A percentile compares a stretch with the other conserved stretches of the same genome.
Conservation (phyloP, 768 basidiomycete species). For the Suillus bovinus region DNA sequence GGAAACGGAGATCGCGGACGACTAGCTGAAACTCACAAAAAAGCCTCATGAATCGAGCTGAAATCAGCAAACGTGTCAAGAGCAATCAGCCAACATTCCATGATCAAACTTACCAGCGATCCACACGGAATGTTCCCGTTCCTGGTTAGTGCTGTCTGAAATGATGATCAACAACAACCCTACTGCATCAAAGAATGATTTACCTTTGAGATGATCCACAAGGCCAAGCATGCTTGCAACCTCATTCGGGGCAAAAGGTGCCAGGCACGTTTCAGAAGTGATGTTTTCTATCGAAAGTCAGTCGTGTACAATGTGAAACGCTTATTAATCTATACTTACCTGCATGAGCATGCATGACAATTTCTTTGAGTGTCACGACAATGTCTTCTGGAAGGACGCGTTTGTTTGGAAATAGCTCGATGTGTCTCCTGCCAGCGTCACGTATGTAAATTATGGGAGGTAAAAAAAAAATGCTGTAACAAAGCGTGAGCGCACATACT, state of each 20-base stretch:
- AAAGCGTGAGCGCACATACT: background rate
- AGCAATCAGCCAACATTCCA: background rate
- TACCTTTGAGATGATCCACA: slow-evolving; percentile 34
- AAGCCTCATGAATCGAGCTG: slow-evolving; percentile 45
- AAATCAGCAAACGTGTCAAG: background rate
- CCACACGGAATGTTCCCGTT: slow-evolving; percentile 9
- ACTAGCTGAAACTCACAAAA: slow-evolving; percentile 32
- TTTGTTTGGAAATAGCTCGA: slow-evolving; percentile 13
- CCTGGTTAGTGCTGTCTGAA: background rate
- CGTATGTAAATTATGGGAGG: background rate
- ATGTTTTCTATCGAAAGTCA: slow-evolving; percentile 33
- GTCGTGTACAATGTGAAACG: background rate
- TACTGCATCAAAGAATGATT: slow-evolving; percentile 2
- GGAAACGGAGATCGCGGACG: background rate
- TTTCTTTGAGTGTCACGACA: slow-evolving; percentile 10
- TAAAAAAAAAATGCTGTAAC: background rate
- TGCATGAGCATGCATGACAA: slow-evolving; percentile 8
- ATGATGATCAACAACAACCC: background rate
- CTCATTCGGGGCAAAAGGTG: slow-evolving; percentile 37
- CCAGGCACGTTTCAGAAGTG: slow-evolving; percentile 39
- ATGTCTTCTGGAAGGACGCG: slow-evolving; percentile 21
- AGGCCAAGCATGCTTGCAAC: slow-evolving; percentile 38
- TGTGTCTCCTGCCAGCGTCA: slow-evolving; percentile 1
- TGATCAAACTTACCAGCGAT: slow-evolving; percentile 5
- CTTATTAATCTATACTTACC: slow-evolving; percentile 2